Base-by-base conservation (phyloP, 371 early-diverging fungal species). In the Syncephalastrum sp. region DNA sequence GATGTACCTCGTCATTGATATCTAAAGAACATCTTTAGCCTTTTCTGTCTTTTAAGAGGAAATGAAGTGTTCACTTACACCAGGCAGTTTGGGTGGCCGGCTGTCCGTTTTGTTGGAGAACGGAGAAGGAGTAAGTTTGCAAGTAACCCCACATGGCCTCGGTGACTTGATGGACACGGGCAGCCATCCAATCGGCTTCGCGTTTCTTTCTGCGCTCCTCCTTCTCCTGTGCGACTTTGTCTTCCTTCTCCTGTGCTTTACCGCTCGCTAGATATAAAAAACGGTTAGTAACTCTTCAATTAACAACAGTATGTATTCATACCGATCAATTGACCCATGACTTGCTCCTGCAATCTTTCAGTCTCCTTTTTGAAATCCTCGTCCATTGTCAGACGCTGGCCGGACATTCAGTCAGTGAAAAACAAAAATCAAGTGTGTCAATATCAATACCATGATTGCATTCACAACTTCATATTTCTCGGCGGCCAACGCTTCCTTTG, bases 401-500 rank as follows among this genome's bases (percentile, higher is more conserved):
- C 27, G 47, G 47, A 42, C 5, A 21, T 7, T 29, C 15, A 29
- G n/a, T 25, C 13, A 17, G 33, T 27, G 10, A 19, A 19, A n/a
- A 56, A n/a, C n/a, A n/a, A 14, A 48, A 10, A 8, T 38, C 16
- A 0, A 7, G 25, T 4, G 27, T 19, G 5, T 4, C 25, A 15
- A 33, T 12, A 23, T 29, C 25, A 68, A 68, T 62, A 81, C 82
- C 81, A 82, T 80, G 50, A 89, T 79, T 0, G 89, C 89, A 24
- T 86, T 86, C 15, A 89, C 69, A 12, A 87, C 63, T 59, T 88
- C 86, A 13, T 86, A 82, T n/a, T 80, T 75, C 29, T 81, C 79
- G 25, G 72, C 74, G 21, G 63, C 67, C 47, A 89, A 69, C 3
- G 87, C 86, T 17, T 76, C 60, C 51, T 80, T 77, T 41, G 89